Percentiles rank a stretch among this genome's conserved stretches.
phyloP scores from a whole-genome alignment of 2,329 filamentous ascomycete species.

The Penicillium verrucosum region DNA sequence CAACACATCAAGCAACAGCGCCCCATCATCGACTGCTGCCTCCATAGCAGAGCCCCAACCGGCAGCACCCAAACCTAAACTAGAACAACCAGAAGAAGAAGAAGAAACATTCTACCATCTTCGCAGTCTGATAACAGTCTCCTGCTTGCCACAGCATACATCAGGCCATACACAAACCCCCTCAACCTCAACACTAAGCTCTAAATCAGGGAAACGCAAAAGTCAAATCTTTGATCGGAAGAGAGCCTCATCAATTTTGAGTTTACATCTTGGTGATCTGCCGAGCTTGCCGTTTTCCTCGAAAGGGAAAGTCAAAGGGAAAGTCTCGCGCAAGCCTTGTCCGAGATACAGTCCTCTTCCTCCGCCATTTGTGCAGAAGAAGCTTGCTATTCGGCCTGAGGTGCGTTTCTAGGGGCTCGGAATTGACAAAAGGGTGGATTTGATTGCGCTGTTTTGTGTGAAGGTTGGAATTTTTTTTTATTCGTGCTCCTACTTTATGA shows the following conservation, averaged over 20 bases:
- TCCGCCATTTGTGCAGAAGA: slow-evolving; percentile 13
- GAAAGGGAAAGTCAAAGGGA: slow-evolving; percentile 1
- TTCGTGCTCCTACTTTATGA: not conserved
- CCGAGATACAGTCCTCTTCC: slow-evolving; percentile 21
- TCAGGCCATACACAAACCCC: not conserved
- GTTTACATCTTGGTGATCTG: slow-evolving; percentile 17
- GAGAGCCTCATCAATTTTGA: slow-evolving; percentile 19
- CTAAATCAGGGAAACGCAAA: not conserved
- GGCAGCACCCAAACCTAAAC: no score
- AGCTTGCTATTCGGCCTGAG: slow-evolving; percentile 14
- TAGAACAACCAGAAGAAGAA: slow-evolving; percentile 10
- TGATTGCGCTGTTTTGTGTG: not conserved
- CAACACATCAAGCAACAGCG: not conserved
- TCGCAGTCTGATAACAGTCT: slow-evolving; percentile 21
- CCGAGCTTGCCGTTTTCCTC: slow-evolving; percentile 8
- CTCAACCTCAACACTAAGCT: slow-evolving; percentile 1
- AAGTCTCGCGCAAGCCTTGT: slow-evolving; percentile 10
- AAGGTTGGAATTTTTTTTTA: not conserved
- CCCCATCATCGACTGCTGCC: not conserved
- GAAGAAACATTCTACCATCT: slow-evolving; percentile 23
- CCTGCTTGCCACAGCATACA: slow-evolving; percentile 6
- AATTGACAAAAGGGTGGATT: no score
- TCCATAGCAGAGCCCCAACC: not conserved
- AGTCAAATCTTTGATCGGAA: slow-evolving; percentile 11
- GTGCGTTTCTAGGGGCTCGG: slow-evolving; percentile 16